phyloP scores from a whole-genome alignment of 352 stramenopile species.

The Halophytophthora batemanensis region DNA sequence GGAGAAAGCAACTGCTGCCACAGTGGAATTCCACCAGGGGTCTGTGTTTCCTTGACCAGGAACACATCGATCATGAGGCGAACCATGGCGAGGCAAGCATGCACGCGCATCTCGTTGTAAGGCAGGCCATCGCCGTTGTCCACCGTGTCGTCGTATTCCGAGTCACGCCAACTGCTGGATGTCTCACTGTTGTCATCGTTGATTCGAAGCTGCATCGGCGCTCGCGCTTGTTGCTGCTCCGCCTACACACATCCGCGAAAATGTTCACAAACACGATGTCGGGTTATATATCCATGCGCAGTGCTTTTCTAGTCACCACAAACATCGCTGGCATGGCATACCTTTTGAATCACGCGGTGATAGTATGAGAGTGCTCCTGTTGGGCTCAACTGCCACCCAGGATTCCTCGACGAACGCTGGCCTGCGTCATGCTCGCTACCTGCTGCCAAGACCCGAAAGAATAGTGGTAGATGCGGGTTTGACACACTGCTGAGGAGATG shows the following conservation, averaged over 20 bases:
- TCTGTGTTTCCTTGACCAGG: conserved; percentile 26
- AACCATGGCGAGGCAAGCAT: conserved; percentile 51
- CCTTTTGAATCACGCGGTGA: conserved; percentile 39
- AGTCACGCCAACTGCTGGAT: background rate
- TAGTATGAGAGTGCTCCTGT: conserved; percentile 53
- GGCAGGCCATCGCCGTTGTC: background rate
- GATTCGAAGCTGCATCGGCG: no score
- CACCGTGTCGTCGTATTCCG: background rate
- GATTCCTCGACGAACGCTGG: background rate
- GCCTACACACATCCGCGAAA: no score
- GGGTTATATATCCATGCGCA: background rate
- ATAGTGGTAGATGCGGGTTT: conserved; percentile 30
- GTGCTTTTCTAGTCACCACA: background rate
- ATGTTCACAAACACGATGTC: no score
- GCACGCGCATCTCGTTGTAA: conserved; percentile 55
- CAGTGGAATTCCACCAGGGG: conserved; percentile 1
- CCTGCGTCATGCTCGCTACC: background rate
- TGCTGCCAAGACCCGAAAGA: conserved; percentile 32
- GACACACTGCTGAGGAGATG: conserved; percentile 66
- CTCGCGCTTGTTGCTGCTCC: no score
- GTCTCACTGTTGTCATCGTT: no score
- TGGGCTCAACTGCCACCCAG: conserved; percentile 18
- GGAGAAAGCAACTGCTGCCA: conserved; percentile 55
- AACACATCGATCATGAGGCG: conserved; percentile 61
- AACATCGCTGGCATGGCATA: conserved; percentile 6